Evolutionary conservation across 352 stramenopile genomes (phyloP), one percentile per base, ranked within the genome.

Genomic region (Poterioochromonas sp.): DNA sequence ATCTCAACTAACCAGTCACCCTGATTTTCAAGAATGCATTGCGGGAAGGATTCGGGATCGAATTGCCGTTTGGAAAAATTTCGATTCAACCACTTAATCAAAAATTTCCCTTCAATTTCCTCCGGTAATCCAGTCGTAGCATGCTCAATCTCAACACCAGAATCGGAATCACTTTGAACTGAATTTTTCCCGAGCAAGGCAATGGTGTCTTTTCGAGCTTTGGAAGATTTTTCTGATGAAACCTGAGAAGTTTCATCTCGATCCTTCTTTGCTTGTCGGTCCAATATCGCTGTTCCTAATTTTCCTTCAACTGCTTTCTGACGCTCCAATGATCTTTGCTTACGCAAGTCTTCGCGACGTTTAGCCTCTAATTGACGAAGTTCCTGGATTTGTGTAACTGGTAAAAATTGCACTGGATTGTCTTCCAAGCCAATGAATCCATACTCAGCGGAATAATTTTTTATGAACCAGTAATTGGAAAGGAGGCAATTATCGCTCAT

Each of bases 401-500:
- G 39, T 0, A 83, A 47, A 39, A 80, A 83, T 39, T 83, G 65
- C 26, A 85, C 68, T 15, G 83, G 80, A 43, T 73, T 26, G 32
- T 83, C 70, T n/a, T 76, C 62, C 5, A 62, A 15, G 0, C 37
- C 79, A 41, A 80, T 18, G 54, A 86, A 83, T 18, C 73, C 79
- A 53, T 83, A 87, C 35, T 84, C 74, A 39, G 84, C 62, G 0
- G 71, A 62, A 29, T 92, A 80, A 18, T 76, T 76, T 2, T 88
- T 77, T 0, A 97, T 79, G 76, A 96, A 97, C 1, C 78, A 80
- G 76, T 90, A 91, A 73, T 90, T 96, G 0, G 91, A 95, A 20
- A 97, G 84, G 26, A 97, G 32, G 76, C 90, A 96, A 79, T 95
- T 96, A 70, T 97, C 93, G 0, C 90, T 87, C 44, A 87, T 93